phyloP scores from a whole-genome alignment of 352 stramenopile species.

The Phytophthora cajani region DNA sequence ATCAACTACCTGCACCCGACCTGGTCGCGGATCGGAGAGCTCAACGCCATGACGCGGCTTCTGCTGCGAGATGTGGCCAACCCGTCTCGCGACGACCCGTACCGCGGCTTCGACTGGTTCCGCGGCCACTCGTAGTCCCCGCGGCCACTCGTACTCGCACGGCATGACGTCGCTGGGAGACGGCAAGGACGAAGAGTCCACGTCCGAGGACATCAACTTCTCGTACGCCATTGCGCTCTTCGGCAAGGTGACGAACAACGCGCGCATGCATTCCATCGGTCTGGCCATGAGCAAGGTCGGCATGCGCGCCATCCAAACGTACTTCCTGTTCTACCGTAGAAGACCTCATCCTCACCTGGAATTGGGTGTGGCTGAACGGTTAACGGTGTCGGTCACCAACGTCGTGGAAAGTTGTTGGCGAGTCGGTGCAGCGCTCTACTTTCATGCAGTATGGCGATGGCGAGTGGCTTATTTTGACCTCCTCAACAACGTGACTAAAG shows the following conservation, averaged over 20 bases:
- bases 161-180: conserved; percentile 60
- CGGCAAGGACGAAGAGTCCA: conserved; percentile 73
- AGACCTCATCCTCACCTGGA: too few species aligned
- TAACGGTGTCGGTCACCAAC: too few species aligned
- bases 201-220: conserved; percentile 76
- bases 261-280: conserved; percentile 49
- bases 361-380: too few species aligned
- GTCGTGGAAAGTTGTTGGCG: too few species aligned
- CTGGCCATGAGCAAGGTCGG: conserved; percentile 68
- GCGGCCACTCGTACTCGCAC: conserved; percentile 78
- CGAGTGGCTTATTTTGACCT: too few species aligned
- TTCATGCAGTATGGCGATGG: too few species aligned
- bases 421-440: too few species aligned
- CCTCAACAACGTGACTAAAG: too few species aligned
- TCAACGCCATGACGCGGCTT: conserved; percentile 59
- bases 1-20: conserved; percentile 78
- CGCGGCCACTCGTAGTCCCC: conserved; percentile 75
- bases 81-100: conserved; percentile 53
- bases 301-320: conserved; percentile 60
- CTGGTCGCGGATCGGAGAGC: conserved; percentile 51
- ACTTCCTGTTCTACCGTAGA: conserved; percentile 70
- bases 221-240: conserved; percentile 64
- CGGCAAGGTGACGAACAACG: conserved; percentile 46
- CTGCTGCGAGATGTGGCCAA: conserved; percentile 65
- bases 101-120: conserved; percentile 73